phyloP scores from a whole-genome alignment of 2,329 filamentous ascomycete species.

The Scopulariopsis brevicaulis region DNA sequence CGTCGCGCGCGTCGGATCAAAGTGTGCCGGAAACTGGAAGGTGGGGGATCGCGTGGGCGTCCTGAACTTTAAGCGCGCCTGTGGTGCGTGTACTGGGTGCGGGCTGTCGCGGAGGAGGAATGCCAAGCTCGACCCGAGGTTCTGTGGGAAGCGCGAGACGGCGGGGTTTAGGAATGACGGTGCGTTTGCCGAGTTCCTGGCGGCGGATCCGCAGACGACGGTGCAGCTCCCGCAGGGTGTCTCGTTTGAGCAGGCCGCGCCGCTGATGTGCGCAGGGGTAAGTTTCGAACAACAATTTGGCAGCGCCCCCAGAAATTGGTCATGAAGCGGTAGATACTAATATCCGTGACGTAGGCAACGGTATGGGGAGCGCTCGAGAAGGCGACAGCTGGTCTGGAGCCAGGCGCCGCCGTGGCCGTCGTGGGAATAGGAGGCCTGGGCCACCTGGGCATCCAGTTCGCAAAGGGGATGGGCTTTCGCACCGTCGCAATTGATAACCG shows the following conservation, averaged over 20 bases:
- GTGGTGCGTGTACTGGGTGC: conserved; percentile 16
- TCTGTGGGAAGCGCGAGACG: conserved; percentile 18
- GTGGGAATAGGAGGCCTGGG: conserved; percentile 23
- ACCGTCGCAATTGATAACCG: conserved; percentile 22
- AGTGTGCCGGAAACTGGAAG: conserved; percentile 11
- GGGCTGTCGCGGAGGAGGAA: conserved; percentile 8
- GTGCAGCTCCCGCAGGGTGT: conserved; percentile 15
- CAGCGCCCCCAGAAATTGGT: no score
- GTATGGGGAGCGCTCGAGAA: conserved; percentile 20
- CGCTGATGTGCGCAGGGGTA: conserved; percentile 22
- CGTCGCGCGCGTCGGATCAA: conserved; percentile 15
- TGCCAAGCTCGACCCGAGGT: conserved; percentile 14
- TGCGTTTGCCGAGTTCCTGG: conserved; percentile 21
- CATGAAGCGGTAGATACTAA: no score
- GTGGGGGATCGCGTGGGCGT: conserved; percentile 22
- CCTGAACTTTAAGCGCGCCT: conserved; percentile 21
- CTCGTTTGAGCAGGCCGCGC: conserved; percentile 20
- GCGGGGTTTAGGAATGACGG: conserved; percentile 22
- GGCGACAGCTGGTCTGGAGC: conserved; percentile 12
- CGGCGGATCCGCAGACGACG: conserved; percentile 16
- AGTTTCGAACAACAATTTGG: conserved; percentile 5
- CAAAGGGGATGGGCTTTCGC: conserved; percentile 21
- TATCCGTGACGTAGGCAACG: conserved; percentile 12
- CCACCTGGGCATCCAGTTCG: conserved; percentile 21
- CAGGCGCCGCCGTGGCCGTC: conserved; percentile 16